Conservation (phyloP, 1,139 yeast species). For the Pichia sp. region DNA sequence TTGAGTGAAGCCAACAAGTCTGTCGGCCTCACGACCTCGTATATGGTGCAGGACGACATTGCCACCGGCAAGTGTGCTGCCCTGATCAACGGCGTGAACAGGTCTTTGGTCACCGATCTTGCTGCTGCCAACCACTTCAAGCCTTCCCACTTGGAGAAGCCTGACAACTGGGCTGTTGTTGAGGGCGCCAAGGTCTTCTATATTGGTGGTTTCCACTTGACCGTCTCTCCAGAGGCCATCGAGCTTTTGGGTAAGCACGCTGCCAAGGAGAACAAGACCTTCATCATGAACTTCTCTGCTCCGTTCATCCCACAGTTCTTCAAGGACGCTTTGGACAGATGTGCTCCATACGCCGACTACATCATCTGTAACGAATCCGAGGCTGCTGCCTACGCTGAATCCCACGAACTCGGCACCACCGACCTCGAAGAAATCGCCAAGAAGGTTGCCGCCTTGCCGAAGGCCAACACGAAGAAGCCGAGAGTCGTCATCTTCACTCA, state of each 20-base stretch:
- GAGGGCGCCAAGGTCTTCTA: constrained; percentile 78
- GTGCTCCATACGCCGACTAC: constrained; percentile 83
- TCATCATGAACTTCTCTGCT: constrained; percentile 85
- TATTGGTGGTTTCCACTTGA: constrained; percentile 97
- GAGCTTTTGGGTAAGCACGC: constrained; percentile 86
- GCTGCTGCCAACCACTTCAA: constrained; percentile 98
- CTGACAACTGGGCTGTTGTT: constrained; percentile 87
- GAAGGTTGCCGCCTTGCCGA: constrained; percentile 73
- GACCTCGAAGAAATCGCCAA: constrained; percentile 79
- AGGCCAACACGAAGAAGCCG: constrained; percentile 62
- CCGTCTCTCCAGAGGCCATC: constrained; percentile 96
- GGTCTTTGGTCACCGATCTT: constrained; percentile 92
- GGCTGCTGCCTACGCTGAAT: constrained; percentile 90
- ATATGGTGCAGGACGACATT: constrained; percentile 69
- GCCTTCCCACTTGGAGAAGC: constrained; percentile 78
- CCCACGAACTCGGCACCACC: constrained; percentile 60
- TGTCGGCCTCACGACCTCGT: constrained; percentile 85
- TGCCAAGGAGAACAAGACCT: constrained; percentile 77
- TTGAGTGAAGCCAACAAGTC: constrained; percentile 75
- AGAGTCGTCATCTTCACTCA: constrained; percentile 92
- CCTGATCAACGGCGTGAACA: constrained; percentile 71
- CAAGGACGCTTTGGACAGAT: constrained; percentile 81
- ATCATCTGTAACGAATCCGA: constrained; percentile 96
- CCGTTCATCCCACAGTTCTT: constrained; percentile 95
- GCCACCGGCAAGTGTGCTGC: constrained; percentile 99